Evolutionary conservation across 1,284 basidiomycete genomes (phyloP), one percentile per base, ranked within the genome.

Genomic region (Apiotrichum gracile): DNA sequence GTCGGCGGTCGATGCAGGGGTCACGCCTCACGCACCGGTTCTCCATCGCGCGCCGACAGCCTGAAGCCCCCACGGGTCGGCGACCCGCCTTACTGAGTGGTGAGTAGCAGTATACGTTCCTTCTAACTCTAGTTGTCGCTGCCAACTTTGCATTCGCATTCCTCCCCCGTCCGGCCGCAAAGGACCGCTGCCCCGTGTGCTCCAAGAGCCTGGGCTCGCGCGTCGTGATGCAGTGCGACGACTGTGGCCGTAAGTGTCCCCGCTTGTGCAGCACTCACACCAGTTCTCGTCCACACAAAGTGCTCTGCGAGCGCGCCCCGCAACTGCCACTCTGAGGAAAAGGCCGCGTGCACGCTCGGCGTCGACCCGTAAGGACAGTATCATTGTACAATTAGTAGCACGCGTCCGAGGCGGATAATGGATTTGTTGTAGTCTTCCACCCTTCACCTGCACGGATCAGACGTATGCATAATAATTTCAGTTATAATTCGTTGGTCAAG

Each of bases 211-310:
- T 54, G 5, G 53, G 43, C 12, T 33, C 49, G 19, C 43, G 53
- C 14, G 33, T 49, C 3, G 53, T 35, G 3, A 29, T 54, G 13
- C 48, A 50, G 34, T 54, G 53, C 33, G 53, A 54, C 33, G 43
- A 54, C 25, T 54, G 53, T 21, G 53, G 53, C 19, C 27, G 53
- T 54, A 10, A 47, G 53, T 49, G 9, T 5, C 3, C n/a, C 17
- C n/a, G 2, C 4, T 9, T 26, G 9, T 10, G 7, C 8, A 10
- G 10, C 6, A 3, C 43, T 33, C 3, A 45, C 21, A 29, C 5
- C 41, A 50, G 49, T 44, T 16, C 33, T 50, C 24, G 49, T 44
- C 2, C 49, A 50, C 25, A 29, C 49, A 25, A 43, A 34, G 25
- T 50, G 49, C 27, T 50, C 49, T 5, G 7, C 24, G 3, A 14